Percentiles rank a stretch among this genome's conserved stretches.
Evolutionary conservation across 2,329 filamentous ascomycete species (phyloP).

Genomic region (Dissoconium aciculare): DNA sequence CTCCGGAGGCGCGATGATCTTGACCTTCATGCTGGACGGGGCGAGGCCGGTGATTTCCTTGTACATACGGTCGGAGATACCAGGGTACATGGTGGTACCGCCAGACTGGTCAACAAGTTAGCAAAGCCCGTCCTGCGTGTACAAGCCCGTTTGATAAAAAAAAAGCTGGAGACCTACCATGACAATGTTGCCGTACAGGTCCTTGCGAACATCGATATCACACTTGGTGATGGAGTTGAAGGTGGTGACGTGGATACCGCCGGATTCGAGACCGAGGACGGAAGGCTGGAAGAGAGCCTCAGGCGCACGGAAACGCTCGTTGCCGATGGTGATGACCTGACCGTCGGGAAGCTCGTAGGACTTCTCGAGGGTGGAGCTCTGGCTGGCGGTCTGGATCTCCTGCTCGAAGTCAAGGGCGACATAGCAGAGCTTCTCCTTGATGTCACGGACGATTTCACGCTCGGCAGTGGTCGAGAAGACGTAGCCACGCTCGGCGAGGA

Average conservation of each 20-base stretch:
- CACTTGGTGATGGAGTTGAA: constrained; percentile 99
- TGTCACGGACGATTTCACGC: constrained; percentile 99
- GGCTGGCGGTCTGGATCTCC: constrained; percentile 98
- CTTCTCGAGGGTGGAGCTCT: constrained; percentile 98
- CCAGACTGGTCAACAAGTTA: constrained; percentile 56
- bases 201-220: constrained; percentile 99
- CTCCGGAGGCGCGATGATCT: constrained; percentile 99
- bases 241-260: constrained; percentile 98
- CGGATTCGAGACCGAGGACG: constrained; percentile 93
- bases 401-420: constrained; percentile 99
- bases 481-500: constrained; percentile 97
- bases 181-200: constrained; percentile 99
- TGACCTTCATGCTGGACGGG: constrained; percentile 99
- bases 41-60: constrained; percentile 99
- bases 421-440: constrained; percentile 99
- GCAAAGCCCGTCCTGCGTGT: constrained; percentile 16
- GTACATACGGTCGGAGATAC: constrained; percentile 99
- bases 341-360: constrained; percentile 99
- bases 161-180: constrained; percentile 56
- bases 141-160: too few species aligned
- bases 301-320: constrained; percentile 99
- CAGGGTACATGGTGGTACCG: constrained; percentile 99
- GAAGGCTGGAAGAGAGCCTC: constrained; percentile 99
- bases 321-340: constrained; percentile 99
- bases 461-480: constrained; percentile 99